Evolutionary conservation across 2,329 filamentous ascomycete genomes (phyloP).

Genomic region (Fusarium succisae): DNA sequence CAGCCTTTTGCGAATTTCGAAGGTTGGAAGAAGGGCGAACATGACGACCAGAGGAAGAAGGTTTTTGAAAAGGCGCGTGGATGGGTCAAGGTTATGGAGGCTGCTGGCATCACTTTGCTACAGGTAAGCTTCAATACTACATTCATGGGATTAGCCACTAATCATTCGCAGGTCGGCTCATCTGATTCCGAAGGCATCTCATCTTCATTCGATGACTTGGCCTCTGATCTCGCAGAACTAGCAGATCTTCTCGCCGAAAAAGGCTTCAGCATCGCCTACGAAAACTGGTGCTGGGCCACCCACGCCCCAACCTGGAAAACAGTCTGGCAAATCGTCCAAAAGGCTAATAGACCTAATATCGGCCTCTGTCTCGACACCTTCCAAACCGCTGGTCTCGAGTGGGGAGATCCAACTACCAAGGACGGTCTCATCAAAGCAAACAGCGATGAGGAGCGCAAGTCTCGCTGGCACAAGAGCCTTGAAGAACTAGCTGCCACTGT

Average conservation of each 20-base stretch:
- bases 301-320: slow-evolving; percentile 74
- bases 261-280: slow-evolving; percentile 73
- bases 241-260: slow-evolving; percentile 68
- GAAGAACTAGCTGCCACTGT: slow-evolving; percentile 65
- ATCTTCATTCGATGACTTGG: slow-evolving; percentile 59
- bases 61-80: slow-evolving; percentile 70
- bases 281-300: slow-evolving; percentile 86
- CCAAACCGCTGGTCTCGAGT: slow-evolving; percentile 77
- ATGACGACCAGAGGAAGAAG: slow-evolving; percentile 65
- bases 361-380: slow-evolving; percentile 83
- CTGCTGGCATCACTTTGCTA: slow-evolving; percentile 73
- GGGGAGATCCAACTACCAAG: slow-evolving; percentile 73
- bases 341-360: slow-evolving; percentile 71
- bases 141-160: no score
- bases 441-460: slow-evolving; percentile 55
- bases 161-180: slow-evolving; percentile 48
- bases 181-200: slow-evolving; percentile 70
- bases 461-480: slow-evolving; percentile 63
- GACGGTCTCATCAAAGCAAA: slow-evolving; percentile 65
- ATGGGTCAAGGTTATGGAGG: slow-evolving; percentile 78
- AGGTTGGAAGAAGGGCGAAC: slow-evolving; percentile 67
- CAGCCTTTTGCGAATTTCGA: slow-evolving; percentile 83
- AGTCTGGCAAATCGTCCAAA: slow-evolving; percentile 73
- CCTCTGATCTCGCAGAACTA: slow-evolving; percentile 70
- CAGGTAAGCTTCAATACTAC: slow-evolving; percentile 57